Evolutionary conservation across 1,284 basidiomycete genomes (phyloP), one percentile per base, ranked within the genome.

Genomic region (Ustilago sp.): DNA sequence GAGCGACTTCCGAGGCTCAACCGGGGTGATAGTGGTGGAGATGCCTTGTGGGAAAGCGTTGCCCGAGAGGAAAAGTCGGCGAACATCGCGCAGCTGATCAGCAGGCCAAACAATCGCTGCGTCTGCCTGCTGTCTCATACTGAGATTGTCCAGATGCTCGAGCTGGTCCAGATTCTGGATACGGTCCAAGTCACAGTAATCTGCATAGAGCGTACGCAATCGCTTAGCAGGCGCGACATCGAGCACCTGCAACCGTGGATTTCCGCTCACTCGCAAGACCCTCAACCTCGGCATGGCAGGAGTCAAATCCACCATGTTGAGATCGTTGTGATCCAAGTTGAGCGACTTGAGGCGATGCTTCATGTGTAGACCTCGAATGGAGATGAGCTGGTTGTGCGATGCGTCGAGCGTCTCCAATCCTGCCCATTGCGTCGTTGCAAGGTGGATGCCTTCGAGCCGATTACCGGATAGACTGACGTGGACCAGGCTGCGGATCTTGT

Each of bases 1-100:
- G 35, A 64, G 58, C 12, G 53, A 59, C 54, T 65, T 61, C 43
- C 52, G 60, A 4, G 43, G 23, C 8, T 71, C 59, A 28, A 8
- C 34, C 2, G 51, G n/a, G 6, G 59, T 17, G 17, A 15, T 52
- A n/a, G 45, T 48, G 3, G 41, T 62, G 23, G 66, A 54, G 56
- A 73, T 73, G 4, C 70, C 68, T n/a, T 66, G 65, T 0, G 72
- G 80, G 34, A 86, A 72, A 4, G 83, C 89, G 91, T 87, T 88
- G 92, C 94, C 94, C 70, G 94, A 95, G 59, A 98, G 90, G 88
- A 98, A 99, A 80, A 99, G 88, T 54, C 96, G 90, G 87, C 95
- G 95, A 77, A 94, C 91, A 87, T 95, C 93, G 81, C 93, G 91
- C 80, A 97, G 89, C 86, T 94, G 92, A 70, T 90, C 89, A 68